Base-by-base conservation (phyloP, 2,329 filamentous ascomycete genomes). In the Colletotrichum aenigma region DNA sequence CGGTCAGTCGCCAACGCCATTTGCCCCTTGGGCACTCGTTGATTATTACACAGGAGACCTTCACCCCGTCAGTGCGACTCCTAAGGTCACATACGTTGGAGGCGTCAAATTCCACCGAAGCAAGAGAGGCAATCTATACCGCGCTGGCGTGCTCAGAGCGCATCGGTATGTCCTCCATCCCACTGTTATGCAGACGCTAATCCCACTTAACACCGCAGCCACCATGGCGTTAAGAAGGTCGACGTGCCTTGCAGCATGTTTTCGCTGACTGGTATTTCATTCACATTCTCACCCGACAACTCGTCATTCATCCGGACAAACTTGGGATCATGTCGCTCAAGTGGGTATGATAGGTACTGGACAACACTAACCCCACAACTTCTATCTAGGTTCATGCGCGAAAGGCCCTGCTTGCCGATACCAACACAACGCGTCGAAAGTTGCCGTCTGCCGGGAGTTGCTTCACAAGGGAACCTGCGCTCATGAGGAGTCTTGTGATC, bases 371-470 rank as follows among this genome's bases (percentile, higher is more conserved):
- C 87, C 76, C 61, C 16, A 43, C 58, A 26, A 64, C 61, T 79
- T 79, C 77, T 64, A 66, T 84, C 43, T 89, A 98, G 97, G 97
- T 87, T 93, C 93, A 78, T 99, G 97, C 84, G 89, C 92, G 71
- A 95, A 95, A 84, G 96, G 96, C 75, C 93, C 94, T 9, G 88
- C 86, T 64, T 99, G 97, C 85, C 93, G 91, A 71, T 97, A 94
- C 82, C 87, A 93, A 66, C 97, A 99, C 88, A 95, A 99, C 82
- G 91, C 94, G 56, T 88, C 92, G 82, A 98, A 95, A 86, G 95
- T 98, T 81, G 95, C 96, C 71, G 93, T 97, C 72, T 99, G 97
- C 92, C 97, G 95, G 85, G 93, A 95, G 70, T 96, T 94, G 83
- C 89, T 98, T 70, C 93, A 93, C 81, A 96, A 94, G 82, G 94